Evolutionary conservation across 2,329 filamentous ascomycete species (phyloP), one percentile per base, ranked within the genome.

Genomic region (Paecilomyces niveus): DNA sequence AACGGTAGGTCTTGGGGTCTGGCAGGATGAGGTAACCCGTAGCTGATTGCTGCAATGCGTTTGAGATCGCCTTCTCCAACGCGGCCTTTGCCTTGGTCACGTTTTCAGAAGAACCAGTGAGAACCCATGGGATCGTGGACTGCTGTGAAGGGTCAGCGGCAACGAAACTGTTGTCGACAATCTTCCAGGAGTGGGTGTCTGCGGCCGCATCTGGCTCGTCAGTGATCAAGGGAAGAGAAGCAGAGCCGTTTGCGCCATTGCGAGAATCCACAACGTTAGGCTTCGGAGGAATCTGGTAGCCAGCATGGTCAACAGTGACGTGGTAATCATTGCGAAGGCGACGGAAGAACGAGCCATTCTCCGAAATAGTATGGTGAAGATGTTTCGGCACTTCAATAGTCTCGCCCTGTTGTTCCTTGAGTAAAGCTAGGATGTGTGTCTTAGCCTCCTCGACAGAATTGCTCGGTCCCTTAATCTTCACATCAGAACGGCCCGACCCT

Each of bases 311-410:
- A 56, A 99, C 89, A 0, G 89, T 94, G 64, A 99, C 91, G 65
- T 90, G 88, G 75, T 90, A 83, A 69, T 97, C 89, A 74, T 86
- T 92, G 63, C 89, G 87, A 50, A 99, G 85, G 67, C 86, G 89
- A 64, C 93, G 90, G 89, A 97, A 97, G 78, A 97, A 89, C 66
- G 92, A 88, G 1, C 93, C 94, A 63, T 93, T 92, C 72, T 96
- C 93, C 9, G 74, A 65, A 65, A 99, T 83, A 60, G 82, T 78
- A 72, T 97, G 90, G 78, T 99, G 94, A 60, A 94, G 80, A 66
- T 87, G 85, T 60, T 87, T 85, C 10, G 94, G 93, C 8, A 99
- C 84, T 66, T 89, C 83, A n/a, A 97, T 76, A 0, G 89, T 94
- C 80, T 94, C 91, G 61, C 90, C 90, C 72, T 94, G 88, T 70